Conservation (phyloP, 495 filamentous ascomycete species). For the Hyaloscypha finlandica region DNA sequence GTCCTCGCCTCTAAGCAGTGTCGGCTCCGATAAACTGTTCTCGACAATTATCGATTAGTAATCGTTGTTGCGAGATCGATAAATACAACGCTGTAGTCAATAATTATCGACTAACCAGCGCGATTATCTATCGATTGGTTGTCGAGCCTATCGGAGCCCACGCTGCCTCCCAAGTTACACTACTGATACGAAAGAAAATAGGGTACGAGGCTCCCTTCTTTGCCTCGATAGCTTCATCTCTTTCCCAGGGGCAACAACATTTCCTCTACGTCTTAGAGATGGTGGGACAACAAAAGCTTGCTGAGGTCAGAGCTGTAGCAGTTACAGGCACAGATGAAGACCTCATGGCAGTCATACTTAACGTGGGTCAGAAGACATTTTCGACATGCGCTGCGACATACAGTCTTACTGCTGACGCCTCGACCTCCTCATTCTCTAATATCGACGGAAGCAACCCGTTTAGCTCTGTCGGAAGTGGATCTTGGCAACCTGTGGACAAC, state of each 20-base stretch:
- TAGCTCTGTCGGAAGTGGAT: constrained; percentile 1
- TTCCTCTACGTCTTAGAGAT: constrained; percentile 6
- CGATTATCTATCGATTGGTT: too few relatives aligned
- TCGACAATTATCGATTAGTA: too few relatives aligned
- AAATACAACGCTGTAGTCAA: too few relatives aligned
- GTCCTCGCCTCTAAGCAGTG: not conserved
- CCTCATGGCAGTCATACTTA: not conserved
- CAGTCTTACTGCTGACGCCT: not conserved
- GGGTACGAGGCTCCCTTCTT: constrained; percentile 7
- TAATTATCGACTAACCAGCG: too few relatives aligned
- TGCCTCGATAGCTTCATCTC: constrained; percentile 5
- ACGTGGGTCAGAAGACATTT: not conserved
- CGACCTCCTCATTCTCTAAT: constrained; percentile 7
- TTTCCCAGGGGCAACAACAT: constrained; percentile 1
- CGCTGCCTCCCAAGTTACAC: constrained; percentile 1
- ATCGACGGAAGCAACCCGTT: not conserved
- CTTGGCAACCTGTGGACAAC: constrained; percentile 2
- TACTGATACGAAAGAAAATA: constrained; percentile 7
- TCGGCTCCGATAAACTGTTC: too few relatives aligned
- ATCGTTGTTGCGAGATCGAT: too few relatives aligned
- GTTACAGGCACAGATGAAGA: constrained; percentile 1
- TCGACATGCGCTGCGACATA: not conserved
- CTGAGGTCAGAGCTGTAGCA: not conserved
- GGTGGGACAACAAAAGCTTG: not conserved
- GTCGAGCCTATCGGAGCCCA: too few relatives aligned